phyloP scores from a whole-genome alignment of 2,329 filamentous ascomycete species.

The Aspergillus sojae region DNA sequence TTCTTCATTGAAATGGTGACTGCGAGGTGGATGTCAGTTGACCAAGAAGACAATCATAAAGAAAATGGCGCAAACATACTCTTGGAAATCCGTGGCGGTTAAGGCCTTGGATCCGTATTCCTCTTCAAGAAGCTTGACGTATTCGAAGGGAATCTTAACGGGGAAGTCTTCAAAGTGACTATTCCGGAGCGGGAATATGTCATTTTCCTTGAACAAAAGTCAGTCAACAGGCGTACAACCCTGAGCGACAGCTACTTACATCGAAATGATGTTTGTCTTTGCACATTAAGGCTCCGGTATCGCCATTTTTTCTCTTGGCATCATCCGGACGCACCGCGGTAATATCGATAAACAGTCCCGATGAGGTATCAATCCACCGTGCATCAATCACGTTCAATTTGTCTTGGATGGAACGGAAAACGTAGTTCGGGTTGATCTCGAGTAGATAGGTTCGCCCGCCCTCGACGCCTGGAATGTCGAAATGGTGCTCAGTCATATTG shows the following conservation, averaged over 20 bases:
- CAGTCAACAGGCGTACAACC: conserved; percentile 5
- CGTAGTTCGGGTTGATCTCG: conserved; percentile 62
- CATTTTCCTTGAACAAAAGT: conserved; percentile 38
- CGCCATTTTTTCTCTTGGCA: conserved; percentile 40
- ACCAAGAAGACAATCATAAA: not conserved
- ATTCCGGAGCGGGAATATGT: conserved; percentile 61
- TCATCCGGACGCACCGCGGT: conserved; percentile 57
- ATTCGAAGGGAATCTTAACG: conserved; percentile 60
- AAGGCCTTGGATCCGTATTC: conserved; percentile 58
- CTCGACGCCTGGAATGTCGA: conserved; percentile 40
- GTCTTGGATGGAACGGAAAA: conserved; percentile 49
- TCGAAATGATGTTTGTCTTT: conserved; percentile 61
- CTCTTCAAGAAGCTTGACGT: conserved; percentile 55
- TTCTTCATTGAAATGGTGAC: conserved; percentile 37
- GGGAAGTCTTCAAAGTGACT: conserved; percentile 57
- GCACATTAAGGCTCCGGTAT: conserved; percentile 52
- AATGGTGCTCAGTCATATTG: conserved; percentile 63
- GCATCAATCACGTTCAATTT: conserved; percentile 60
- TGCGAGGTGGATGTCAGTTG: conserved; percentile 16
- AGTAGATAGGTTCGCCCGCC: conserved; percentile 54
- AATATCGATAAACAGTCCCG: conserved; percentile 64
- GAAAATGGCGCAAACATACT: conserved; percentile 27
- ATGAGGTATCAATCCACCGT: conserved; percentile 62
- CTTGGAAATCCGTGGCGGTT: conserved; percentile 49
- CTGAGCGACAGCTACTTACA: conserved; percentile 27